Base-by-base conservation (phyloP, 108 stramenopile species). In the Cyclotella kingstonii region DNA sequence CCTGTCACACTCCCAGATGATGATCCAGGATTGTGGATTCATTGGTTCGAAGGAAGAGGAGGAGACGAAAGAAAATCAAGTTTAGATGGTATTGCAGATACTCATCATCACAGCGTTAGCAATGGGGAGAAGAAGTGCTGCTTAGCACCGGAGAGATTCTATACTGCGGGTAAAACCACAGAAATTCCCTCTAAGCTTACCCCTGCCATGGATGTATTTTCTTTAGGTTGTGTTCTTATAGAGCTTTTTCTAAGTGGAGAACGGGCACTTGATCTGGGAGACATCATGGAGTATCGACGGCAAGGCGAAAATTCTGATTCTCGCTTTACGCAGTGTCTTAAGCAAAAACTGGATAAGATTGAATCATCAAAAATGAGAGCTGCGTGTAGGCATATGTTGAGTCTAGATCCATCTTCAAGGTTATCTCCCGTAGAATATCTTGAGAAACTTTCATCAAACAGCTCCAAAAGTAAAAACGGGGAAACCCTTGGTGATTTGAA, bases 151-250 rank as follows among this genome's bases (percentile, higher is more conserved):
- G 98, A 99, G 73, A 74, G 95, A 53, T 96, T 90, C 57, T 79
- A 65, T 42, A 68, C 72, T 25, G 65, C 78, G 27, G 76, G 59
- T 22, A 35, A 44, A 30, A 46, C 34, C 8, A 34, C 30, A 21
- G 71, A 42, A 17, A 29, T 45, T n/a, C 52, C 72, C 17, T 54
- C 47, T 12, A 48, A 64, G 19, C 78, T 95, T 1, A 87, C 82
- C 23, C 81, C 89, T 25, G 91, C 92, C 35, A 96, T 95, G 95
- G 98, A 99, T 77, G 84, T 97, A 8, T 99, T 99, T 69, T 92
- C 95, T n/a, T 65, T 86, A 7, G 98, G 98, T 6, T 99, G 98
- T 64, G 85, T 95, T 27, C 78, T 97, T 30, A 88, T 95, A 43
- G 96, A 97, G 83, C 81, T 94, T 3, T 94, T 88, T 61, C 66